Conservation (phyloP, 805 yeast genomes). For the Cyberlindnera mississippiensis region DNA sequence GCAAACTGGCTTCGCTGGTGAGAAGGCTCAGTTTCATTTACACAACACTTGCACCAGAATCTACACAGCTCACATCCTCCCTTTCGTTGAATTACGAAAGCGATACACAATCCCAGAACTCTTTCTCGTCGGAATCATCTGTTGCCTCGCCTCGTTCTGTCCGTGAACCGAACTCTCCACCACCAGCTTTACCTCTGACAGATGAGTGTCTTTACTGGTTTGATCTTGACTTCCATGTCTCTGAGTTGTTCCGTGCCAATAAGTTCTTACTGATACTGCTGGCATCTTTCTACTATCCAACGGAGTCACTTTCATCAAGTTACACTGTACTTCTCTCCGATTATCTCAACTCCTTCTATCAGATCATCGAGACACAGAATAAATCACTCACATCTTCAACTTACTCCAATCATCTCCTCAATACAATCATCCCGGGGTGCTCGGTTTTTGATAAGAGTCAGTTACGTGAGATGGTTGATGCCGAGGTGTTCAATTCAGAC, state of each 20-base stretch:
- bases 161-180: too few species aligned
- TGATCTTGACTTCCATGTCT: slow-evolving; percentile 16
- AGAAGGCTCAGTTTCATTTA: slow-evolving; percentile 9
- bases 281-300: slow-evolving; percentile 18
- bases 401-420: slow-evolving; percentile 17
- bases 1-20: slow-evolving; percentile 7
- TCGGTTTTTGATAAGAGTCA: slow-evolving; percentile 22
- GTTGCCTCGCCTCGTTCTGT: slow-evolving; percentile 11
- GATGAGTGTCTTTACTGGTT: slow-evolving; percentile 10
- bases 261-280: slow-evolving; percentile 19
- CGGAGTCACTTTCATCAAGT: slow-evolving; percentile 4
- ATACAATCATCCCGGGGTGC: slow-evolving; percentile 11
- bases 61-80: neutral
- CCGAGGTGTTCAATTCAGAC: slow-evolving; percentile 27
- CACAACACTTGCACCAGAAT: slow-evolving; percentile 5
- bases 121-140: slow-evolving; percentile 13
- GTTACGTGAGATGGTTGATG: slow-evolving; percentile 18
- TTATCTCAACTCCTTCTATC: slow-evolving; percentile 25
- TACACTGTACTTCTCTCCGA: slow-evolving; percentile 16
- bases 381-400: slow-evolving; percentile 23
- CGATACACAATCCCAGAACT: slow-evolving; percentile 11
- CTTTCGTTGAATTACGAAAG: slow-evolving; percentile 10
- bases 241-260: slow-evolving; percentile 16
- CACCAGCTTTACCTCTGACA: neutral
- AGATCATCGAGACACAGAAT: slow-evolving; percentile 21